Conservation (phyloP, 306 rosid genomes). For the Trichosanthes truncata region DNA sequence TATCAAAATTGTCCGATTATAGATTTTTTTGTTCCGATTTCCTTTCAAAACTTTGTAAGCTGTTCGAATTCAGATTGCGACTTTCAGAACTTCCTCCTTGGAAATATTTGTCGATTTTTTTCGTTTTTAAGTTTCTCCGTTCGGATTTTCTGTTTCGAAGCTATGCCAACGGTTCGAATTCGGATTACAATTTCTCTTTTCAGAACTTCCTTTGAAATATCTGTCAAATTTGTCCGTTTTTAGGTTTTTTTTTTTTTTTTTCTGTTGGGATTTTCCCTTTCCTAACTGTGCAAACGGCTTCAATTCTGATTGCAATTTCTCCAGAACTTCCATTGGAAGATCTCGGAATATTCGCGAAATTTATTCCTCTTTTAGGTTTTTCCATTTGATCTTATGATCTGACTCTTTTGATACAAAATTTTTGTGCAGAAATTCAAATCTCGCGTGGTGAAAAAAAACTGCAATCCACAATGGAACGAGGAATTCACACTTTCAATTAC, state of each 20-base stretch:
- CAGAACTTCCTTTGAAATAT: not conserved
- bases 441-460: constrained; percentile 32
- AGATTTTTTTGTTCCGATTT: not conserved
- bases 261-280: not conserved
- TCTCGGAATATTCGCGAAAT: not conserved
- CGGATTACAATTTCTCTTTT: not conserved
- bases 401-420: not conserved
- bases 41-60: not conserved
- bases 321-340: not conserved
- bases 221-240: not conserved
- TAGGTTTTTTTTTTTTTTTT: not conserved
- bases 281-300: not conserved
- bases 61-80: not conserved
- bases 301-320: not conserved
- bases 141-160: not conserved
- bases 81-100: not conserved
- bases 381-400: not conserved
- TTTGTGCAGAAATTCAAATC: constrained; percentile 54
- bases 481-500: constrained; percentile 56
- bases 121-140: not conserved
- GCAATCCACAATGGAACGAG: constrained; percentile 83
- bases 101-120: not conserved
- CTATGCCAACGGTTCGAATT: not conserved
- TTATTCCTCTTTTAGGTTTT: not conserved
- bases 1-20: not conserved